phyloP scores from a whole-genome alignment of 2,329 filamentous ascomycete species.

The Mycosphaerella arachidis region DNA sequence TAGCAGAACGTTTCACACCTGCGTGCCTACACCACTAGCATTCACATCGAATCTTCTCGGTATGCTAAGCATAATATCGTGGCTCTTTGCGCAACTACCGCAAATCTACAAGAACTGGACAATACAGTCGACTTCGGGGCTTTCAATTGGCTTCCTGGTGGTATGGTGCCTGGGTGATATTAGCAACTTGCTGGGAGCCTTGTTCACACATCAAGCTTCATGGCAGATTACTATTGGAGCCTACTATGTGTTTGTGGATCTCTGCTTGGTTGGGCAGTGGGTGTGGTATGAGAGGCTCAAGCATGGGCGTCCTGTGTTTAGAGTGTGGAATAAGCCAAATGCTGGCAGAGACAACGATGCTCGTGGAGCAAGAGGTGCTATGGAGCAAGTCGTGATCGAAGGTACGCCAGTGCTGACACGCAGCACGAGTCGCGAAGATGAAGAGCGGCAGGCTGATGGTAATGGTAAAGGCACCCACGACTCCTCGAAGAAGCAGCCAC shows the following conservation, averaged over 20 bases:
- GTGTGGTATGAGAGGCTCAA: conserved; percentile 60
- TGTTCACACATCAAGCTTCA: conserved; percentile 60
- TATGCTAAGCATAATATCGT: conserved; percentile 59
- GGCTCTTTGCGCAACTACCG: conserved; percentile 65
- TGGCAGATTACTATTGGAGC: conserved; percentile 63
- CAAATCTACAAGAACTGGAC: conserved; percentile 66
- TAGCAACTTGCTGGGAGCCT: conserved; percentile 58
- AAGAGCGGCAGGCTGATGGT: conserved; percentile 10
- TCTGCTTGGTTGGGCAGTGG: conserved; percentile 59
- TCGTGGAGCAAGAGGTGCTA: conserved; percentile 14
- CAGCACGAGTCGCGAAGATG: conserved; percentile 2
- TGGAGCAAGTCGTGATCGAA: conserved; percentile 32
- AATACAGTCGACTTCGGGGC: conserved; percentile 59
- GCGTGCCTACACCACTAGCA: conserved; percentile 60
- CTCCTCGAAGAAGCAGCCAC: conserved; percentile 8
- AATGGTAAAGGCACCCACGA: conserved; percentile 11
- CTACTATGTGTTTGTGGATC: conserved; percentile 64
- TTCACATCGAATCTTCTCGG: conserved; percentile 59
- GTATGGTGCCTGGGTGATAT: conserved; percentile 64
- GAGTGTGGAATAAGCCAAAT: conserved; percentile 28
- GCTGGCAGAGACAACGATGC: conserved; percentile 12
- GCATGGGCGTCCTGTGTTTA: conserved; percentile 44
- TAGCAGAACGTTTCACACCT: conserved; percentile 58
- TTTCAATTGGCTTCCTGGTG: conserved; percentile 61
- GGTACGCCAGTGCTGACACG: conserved; percentile 24